These are phyloP conservation scores for Periconia digitata DNA, from an alignment of 2,329 filamentous ascomycete species.

Conservation along the genomic window DNA sequence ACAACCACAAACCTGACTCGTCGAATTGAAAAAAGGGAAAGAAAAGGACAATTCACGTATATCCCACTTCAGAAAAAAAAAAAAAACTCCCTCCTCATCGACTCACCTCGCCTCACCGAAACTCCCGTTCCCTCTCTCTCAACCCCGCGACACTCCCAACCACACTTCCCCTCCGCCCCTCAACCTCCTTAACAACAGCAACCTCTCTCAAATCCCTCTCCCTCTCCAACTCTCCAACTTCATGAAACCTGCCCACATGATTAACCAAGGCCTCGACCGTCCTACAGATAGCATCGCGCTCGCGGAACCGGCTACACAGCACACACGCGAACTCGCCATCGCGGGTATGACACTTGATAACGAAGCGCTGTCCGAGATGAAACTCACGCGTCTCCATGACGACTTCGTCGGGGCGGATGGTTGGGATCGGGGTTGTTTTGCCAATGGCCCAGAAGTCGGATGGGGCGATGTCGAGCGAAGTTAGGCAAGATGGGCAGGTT, in stretches of 20 bases:
- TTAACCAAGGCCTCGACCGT: constrained; percentile 39
- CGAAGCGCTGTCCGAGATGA: constrained; percentile 39
- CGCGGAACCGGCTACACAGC: constrained; percentile 34
- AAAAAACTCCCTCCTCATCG: not conserved
- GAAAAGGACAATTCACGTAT: too few species aligned
- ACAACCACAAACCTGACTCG: too few species aligned
- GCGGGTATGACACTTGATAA: constrained; percentile 41
- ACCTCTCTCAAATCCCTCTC: constrained; percentile 37
- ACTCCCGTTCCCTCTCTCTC: not conserved
- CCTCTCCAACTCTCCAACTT: constrained; percentile 31
- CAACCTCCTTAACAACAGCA: constrained; percentile 12
- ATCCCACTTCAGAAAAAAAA: not conserved
- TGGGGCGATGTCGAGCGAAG: constrained; percentile 27
- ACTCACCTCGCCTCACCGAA: too few species aligned
- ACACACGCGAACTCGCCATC: constrained; percentile 42
- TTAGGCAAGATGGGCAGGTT: constrained; percentile 33
- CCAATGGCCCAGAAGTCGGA: constrained; percentile 44
- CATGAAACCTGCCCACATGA: constrained; percentile 39
- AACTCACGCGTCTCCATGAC: constrained; percentile 40
- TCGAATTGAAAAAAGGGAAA: too few species aligned
- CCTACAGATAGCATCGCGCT: constrained; percentile 40
- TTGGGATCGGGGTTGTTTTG: constrained; percentile 29
- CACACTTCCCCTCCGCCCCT: not conserved
- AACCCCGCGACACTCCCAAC: not conserved
- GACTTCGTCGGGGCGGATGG: constrained; percentile 19